A percentile compares a stretch with the other conserved stretches of the same genome.
Conservation (phyloP, 1,139 yeast genomes). For the Sugiyamaella grinbergsii region DNA sequence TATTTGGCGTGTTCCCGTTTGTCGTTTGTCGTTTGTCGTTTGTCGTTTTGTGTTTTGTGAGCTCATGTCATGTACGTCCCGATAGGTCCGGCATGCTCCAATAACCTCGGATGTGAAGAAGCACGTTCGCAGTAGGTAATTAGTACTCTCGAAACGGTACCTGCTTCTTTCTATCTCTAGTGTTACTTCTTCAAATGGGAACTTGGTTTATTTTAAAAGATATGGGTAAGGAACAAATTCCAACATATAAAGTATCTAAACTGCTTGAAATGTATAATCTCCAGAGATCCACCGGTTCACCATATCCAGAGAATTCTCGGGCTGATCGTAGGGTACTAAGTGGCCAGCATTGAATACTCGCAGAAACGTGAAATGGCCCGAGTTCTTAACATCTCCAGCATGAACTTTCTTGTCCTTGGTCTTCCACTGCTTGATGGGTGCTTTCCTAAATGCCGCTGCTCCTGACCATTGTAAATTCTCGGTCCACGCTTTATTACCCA, state of each 20-base stretch:
- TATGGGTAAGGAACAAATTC: background rate
- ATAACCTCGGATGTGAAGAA: no score
- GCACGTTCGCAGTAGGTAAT: no score
- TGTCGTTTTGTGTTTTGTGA: no score
- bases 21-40: no score
- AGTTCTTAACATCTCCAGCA: slow-evolving; percentile 63
- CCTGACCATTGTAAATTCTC: slow-evolving; percentile 65
- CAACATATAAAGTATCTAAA: no score
- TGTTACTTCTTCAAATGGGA: no score
- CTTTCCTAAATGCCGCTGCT: slow-evolving; percentile 40
- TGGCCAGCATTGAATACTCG: slow-evolving; percentile 69
- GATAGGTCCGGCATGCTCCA: no score
- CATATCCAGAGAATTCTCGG: slow-evolving; percentile 71
- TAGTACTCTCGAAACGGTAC: no score
- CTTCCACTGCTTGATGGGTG: slow-evolving; percentile 46
- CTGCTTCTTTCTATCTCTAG: no score
- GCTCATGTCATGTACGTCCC: no score
- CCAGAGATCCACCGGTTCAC: slow-evolving; percentile 69
- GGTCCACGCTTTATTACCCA: slow-evolving; percentile 82
- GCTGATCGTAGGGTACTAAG: slow-evolving; percentile 81
- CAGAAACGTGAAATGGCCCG: slow-evolving; percentile 59
- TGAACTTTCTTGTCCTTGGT: slow-evolving; percentile 42
- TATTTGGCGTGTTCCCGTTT: no score
- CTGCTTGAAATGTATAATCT: slow-evolving; percentile 39
- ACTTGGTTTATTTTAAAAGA: background rate